A percentile compares a stretch with the other conserved stretches of the same genome.
phyloP scores from a whole-genome alignment of 2,329 filamentous ascomycete genomes.

The Cytospora paraplurivora region DNA sequence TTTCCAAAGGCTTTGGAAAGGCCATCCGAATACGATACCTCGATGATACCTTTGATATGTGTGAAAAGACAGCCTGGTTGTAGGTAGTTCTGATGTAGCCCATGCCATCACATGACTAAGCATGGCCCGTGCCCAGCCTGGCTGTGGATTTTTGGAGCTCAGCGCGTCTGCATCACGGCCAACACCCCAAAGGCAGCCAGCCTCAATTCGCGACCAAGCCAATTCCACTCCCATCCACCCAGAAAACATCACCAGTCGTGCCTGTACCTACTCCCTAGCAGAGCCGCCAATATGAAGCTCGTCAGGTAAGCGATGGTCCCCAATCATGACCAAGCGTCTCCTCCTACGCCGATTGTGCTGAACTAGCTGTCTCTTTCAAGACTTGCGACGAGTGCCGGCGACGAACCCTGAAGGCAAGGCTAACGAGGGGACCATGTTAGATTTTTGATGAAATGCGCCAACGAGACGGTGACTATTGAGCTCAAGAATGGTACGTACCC shows the following conservation, averaged over 20 bases:
- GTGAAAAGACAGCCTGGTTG: fast-evolving
- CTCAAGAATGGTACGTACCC: slow-evolving; percentile 82
- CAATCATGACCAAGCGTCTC: slow-evolving; percentile 29
- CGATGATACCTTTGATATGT: not conserved
- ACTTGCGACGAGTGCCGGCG: slow-evolving; percentile 23
- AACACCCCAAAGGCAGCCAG: slow-evolving; percentile 2
- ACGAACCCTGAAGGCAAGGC: slow-evolving; percentile 32
- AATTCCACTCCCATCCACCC: slow-evolving; percentile 10
- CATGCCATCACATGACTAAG: slow-evolving; percentile 19
- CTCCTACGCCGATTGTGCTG: slow-evolving; percentile 29
- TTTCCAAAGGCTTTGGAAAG: not conserved
- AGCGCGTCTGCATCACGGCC: slow-evolving; percentile 21
- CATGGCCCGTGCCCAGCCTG: slow-evolving; percentile 13
- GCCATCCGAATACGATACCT: not conserved
- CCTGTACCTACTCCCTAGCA: not conserved
- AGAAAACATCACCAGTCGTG: not conserved
- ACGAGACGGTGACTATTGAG: slow-evolving; percentile 98
- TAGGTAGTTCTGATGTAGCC: slow-evolving; percentile 11
- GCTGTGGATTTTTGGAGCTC: slow-evolving; percentile 21
- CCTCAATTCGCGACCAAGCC: slow-evolving; percentile 4
- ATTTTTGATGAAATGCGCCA: slow-evolving; percentile 99
- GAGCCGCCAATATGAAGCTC: slow-evolving; percentile 81
- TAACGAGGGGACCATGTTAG: slow-evolving; percentile 52
- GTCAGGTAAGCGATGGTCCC: slow-evolving; percentile 76
- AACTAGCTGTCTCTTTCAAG: slow-evolving; percentile 38